phyloP scores from a whole-genome alignment of 306 rosid genomes.

The Medicago ruthenica region DNA sequence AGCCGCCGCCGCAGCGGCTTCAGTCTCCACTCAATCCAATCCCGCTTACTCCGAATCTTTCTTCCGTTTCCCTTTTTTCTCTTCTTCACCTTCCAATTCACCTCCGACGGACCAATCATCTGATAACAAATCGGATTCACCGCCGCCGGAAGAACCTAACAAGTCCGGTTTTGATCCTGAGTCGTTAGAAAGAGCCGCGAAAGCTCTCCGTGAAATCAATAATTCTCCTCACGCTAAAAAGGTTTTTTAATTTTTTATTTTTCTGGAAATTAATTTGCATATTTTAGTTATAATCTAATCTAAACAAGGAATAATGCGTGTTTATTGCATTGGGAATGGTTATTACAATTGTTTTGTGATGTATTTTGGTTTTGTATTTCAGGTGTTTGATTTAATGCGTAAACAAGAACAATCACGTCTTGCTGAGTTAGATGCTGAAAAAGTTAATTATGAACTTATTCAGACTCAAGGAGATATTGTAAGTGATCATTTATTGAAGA shows the following conservation, averaged over 20 bases:
- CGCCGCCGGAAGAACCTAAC: slow-evolving; percentile 68
- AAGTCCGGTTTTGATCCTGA: slow-evolving; percentile 86
- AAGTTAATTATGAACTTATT: slow-evolving; percentile 73
- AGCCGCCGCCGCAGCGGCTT: slow-evolving; percentile 79
- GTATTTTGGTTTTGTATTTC: slow-evolving; percentile 37
- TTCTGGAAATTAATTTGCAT: neutral
- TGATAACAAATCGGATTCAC: slow-evolving; percentile 55
- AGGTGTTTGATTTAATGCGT: slow-evolving; percentile 86
- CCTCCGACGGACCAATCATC: slow-evolving; percentile 53
- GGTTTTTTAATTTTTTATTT: slow-evolving; percentile 36
- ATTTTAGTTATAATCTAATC: neutral
- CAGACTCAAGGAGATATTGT: slow-evolving; percentile 79
- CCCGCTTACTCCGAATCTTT: slow-evolving; percentile 64
- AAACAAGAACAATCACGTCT: slow-evolving; percentile 86
- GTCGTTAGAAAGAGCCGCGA: slow-evolving; percentile 86
- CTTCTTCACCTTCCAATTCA: slow-evolving; percentile 57
- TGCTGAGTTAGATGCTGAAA: slow-evolving; percentile 77
- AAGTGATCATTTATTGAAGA: slow-evolving; percentile 43
- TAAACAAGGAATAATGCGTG: neutral
- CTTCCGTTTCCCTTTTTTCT: slow-evolving; percentile 67
- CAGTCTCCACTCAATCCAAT: slow-evolving; percentile 59
- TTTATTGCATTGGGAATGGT: neutral
- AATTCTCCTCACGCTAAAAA: slow-evolving; percentile 64
- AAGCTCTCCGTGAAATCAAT: slow-evolving; percentile 87
- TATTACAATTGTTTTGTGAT: slow-evolving; percentile 16